These are phyloP conservation scores for Grigorovia transvaalensis DNA, from an alignment of 805 yeast species.

Conservation along the genomic window DNA sequence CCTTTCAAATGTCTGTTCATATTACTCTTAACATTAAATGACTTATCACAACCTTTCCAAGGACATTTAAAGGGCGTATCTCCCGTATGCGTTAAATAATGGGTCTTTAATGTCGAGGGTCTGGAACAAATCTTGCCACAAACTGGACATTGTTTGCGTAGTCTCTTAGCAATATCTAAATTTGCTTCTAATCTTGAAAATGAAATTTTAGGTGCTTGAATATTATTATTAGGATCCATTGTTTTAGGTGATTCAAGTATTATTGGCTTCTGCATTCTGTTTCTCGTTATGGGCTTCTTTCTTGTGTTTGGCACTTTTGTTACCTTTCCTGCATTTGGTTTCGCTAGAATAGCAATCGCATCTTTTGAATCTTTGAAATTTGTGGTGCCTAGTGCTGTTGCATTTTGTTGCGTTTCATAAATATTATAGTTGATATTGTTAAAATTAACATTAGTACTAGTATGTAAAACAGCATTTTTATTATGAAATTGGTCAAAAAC, in stretches of 20 bases:
- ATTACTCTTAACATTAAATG: constrained; percentile 69
- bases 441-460: too few species aligned
- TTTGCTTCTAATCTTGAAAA: constrained; percentile 1
- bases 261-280: background rate
- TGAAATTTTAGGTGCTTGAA: background rate
- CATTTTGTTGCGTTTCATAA: too few species aligned
- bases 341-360: background rate
- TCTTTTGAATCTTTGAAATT: background rate
- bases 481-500: too few species aligned
- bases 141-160: constrained; percentile 36
- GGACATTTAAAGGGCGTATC: constrained; percentile 60
- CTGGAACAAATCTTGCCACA: constrained; percentile 74
- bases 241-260: background rate
- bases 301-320: background rate
- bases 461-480: too few species aligned
- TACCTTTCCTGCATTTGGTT: background rate
- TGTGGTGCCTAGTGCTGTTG: background rate
- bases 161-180: constrained; percentile 6
- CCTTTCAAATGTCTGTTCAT: constrained; percentile 70
- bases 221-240: background rate
- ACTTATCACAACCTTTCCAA: constrained; percentile 56
- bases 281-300: background rate
- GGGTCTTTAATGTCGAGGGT: constrained; percentile 74
- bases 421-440: too few species aligned
- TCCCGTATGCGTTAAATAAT: constrained; percentile 72